Percentiles rank a stretch among this genome's conserved stretches.
These are phyloP conservation scores for Viridothelium virens DNA, from an alignment of 495 filamentous ascomycete species.

Conservation along the genomic window DNA sequence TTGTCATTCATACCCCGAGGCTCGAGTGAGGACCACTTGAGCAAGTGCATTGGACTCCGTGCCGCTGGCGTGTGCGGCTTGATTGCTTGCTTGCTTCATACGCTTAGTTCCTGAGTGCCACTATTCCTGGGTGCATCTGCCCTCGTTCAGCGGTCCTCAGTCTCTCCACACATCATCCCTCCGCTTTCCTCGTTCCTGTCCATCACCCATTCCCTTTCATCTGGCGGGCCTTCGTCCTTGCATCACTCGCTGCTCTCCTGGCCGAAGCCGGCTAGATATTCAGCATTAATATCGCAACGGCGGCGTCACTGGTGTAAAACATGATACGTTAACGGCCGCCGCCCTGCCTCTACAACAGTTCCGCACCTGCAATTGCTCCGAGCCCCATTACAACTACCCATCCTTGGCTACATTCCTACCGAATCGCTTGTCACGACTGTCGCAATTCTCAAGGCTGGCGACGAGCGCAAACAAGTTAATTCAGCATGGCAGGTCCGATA, in stretches of 20 bases:
- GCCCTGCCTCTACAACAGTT: not conserved
- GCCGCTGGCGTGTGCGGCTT: no score
- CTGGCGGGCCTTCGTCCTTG: not conserved
- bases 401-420: not conserved
- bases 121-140: not conserved
- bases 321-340: not conserved
- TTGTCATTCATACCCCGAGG: not conserved
- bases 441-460: not conserved
- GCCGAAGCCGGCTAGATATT: not conserved
- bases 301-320: not conserved
- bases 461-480: not conserved
- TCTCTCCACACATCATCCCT: not conserved
- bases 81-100: not conserved
- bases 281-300: not conserved
- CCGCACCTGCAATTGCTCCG: not conserved
- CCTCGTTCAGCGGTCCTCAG: no score
- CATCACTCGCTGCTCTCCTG: not conserved
- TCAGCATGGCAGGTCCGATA: not conserved
- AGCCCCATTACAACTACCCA: not conserved
- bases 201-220: not conserved
- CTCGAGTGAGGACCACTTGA: not conserved
- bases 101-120: not conserved
- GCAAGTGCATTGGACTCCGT: not conserved
- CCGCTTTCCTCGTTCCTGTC: not conserved
- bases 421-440: not conserved